phyloP scores from a whole-genome alignment of 2,329 filamentous ascomycete species.

The Stemphylium beticola region DNA sequence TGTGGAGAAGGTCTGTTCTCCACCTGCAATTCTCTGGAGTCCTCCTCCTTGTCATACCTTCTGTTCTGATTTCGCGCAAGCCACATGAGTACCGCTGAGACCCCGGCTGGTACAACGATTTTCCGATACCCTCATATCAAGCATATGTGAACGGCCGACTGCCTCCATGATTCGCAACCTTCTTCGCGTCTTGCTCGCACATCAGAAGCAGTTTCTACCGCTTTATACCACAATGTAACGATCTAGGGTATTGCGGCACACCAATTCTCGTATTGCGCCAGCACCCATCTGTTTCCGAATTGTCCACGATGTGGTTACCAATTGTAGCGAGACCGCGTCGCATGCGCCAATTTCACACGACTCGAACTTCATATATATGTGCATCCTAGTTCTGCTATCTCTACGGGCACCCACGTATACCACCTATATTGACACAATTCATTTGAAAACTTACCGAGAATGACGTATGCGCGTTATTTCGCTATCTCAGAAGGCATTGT shows the following conservation, averaged over 20 bases:
- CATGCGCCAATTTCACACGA: background rate
- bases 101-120: too few relatives aligned
- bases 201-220: background rate
- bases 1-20: background rate
- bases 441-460: background rate
- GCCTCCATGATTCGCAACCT: background rate
- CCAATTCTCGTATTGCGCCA: background rate
- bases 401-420: background rate
- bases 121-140: too few relatives aligned
- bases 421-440: conserved; percentile 2
- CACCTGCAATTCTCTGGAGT: background rate
- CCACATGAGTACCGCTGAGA: too few relatives aligned
- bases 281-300: background rate
- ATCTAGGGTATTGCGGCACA: background rate
- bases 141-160: background rate
- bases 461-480: conserved; percentile 4
- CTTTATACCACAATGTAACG: background rate
- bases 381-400: conserved; percentile 4
- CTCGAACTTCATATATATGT: background rate
- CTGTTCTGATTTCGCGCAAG: too few relatives aligned
- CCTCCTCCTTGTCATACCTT: background rate
- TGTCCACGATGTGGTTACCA: background rate
- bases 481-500: conserved; percentile 6
- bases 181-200: background rate
- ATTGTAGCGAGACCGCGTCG: background rate